Evolutionary conservation across 2,329 filamentous ascomycete genomes (phyloP).

Genomic region (Diaporthe helianthi): DNA sequence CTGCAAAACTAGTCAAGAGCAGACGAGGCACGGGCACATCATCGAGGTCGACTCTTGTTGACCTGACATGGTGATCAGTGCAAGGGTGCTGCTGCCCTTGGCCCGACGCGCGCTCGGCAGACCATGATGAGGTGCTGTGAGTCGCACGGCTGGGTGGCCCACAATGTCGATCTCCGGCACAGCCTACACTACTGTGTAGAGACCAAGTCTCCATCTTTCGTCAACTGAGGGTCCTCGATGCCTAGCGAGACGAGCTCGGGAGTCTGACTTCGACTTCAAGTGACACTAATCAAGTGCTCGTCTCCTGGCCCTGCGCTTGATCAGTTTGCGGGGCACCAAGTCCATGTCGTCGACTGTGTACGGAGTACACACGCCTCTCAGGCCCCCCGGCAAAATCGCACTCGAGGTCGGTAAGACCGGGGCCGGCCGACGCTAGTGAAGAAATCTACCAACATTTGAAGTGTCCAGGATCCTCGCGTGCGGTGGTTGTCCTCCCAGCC

Average conservation of each 20-base stretch:
- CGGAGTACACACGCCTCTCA: conserved; percentile 15
- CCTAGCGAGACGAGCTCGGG: conserved; percentile 14
- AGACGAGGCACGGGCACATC: conserved; percentile 1
- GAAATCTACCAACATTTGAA: conserved; percentile 34
- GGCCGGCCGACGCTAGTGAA: conserved; percentile 36
- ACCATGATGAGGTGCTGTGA: background rate
- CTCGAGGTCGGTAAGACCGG: conserved; percentile 36
- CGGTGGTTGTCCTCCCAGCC: background rate
- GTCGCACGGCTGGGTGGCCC: background rate
- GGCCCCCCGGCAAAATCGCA: conserved; percentile 11
- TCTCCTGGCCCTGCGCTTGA: background rate
- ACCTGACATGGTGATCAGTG: conserved; percentile 8
- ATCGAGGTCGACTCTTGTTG: background rate
- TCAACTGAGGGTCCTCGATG: background rate
- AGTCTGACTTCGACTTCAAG: conserved; percentile 14
- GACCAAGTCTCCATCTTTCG: background rate
- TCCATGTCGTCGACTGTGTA: background rate
- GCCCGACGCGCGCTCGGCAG: conserved; percentile 16
- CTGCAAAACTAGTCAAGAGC: conserved; percentile 6
- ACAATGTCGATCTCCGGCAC: conserved; percentile 2
- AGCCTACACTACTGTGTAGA: no score
- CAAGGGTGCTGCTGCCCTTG: background rate
- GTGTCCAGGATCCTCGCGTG: conserved; percentile 23
- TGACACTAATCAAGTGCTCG: background rate
- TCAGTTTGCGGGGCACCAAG: conserved; percentile 12